Evolutionary conservation across 1,284 basidiomycete species (phyloP).

Genomic region (Sutorius eximius): DNA sequence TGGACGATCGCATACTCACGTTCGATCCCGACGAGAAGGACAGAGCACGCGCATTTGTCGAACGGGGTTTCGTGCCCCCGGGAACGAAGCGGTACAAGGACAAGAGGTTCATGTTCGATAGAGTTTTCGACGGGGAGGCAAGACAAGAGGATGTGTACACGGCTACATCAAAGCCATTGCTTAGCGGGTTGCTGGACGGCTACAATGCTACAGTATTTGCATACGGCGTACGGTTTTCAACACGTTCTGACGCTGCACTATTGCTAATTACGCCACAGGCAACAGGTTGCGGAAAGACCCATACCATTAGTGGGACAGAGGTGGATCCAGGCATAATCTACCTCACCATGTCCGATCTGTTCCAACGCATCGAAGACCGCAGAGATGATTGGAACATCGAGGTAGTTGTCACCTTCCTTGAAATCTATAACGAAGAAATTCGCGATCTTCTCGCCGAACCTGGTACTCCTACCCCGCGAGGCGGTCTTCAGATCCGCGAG

Average conservation of each 20-base stretch:
- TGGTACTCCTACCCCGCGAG: slow-evolving; percentile 62
- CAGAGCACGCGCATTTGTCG: slow-evolving; percentile 69
- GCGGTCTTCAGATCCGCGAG: slow-evolving; percentile 89
- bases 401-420: slow-evolving; percentile 90
- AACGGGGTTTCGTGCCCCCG: slow-evolving; percentile 77
- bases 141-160: slow-evolving; percentile 86
- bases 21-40: slow-evolving; percentile 94
- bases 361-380: slow-evolving; percentile 83
- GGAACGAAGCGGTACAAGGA: slow-evolving; percentile 91
- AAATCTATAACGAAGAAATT: slow-evolving; percentile 98
- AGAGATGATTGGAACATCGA: slow-evolving; percentile 80
- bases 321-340: slow-evolving; percentile 91
- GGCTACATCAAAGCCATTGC: slow-evolving; percentile 78
- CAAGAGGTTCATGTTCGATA: slow-evolving; percentile 93
- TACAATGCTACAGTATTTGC: slow-evolving; percentile 97
- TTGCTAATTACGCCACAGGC: slow-evolving; percentile 56
- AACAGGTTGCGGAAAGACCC: slow-evolving; percentile 96
- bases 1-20: slow-evolving; percentile 87
- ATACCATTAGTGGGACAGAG: slow-evolving; percentile 92
- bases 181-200: slow-evolving; percentile 86
- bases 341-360: slow-evolving; percentile 94
- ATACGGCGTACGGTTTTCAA: slow-evolving; percentile 75
- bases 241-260: slow-evolving; percentile 6
- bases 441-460: slow-evolving; percentile 88
- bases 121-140: slow-evolving; percentile 80